Percentiles rank a stretch among this genome's conserved stretches.
phyloP scores from a whole-genome alignment of 2,329 filamentous ascomycete species.

The Aspergillus ochraceus region DNA sequence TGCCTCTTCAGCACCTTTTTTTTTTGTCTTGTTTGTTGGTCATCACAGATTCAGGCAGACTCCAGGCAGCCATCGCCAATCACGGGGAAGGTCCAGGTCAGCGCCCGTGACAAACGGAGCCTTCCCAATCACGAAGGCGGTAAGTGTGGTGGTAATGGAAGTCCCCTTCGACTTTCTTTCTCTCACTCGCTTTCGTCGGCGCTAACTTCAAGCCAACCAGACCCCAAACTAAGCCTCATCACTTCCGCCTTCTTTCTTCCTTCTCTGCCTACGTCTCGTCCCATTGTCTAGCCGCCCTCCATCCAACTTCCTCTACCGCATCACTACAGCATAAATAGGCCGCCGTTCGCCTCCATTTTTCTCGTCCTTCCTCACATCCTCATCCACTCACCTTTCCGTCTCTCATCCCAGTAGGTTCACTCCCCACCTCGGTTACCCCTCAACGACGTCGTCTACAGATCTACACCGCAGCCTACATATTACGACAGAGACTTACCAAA shows the following conservation, averaged over 20 bases:
- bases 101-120: too few species aligned
- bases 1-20: too few species aligned
- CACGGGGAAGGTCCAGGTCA: too few species aligned
- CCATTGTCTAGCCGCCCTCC: not conserved
- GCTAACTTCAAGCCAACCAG: not conserved
- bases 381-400: not conserved
- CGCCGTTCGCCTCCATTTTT: not conserved
- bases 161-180: not conserved
- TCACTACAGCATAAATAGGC: not conserved
- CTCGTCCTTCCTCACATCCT: not conserved
- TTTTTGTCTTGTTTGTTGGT: too few species aligned
- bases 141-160: not conserved
- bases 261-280: not conserved
- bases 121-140: not conserved
- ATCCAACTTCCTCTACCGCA: not conserved
- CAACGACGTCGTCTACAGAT: not conserved
- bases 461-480: not conserved
- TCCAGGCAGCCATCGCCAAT: too few species aligned
- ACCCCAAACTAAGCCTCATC: conserved; percentile 2
- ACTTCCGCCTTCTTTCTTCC: not conserved
- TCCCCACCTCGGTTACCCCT: not conserved
- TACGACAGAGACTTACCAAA: not conserved
- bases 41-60: too few species aligned
- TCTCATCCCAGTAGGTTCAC: not conserved
- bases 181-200: not conserved